These are phyloP conservation scores for Diospyros kaki DNA, from an alignment of 148 eudicot genomes.

Conservation along the genomic window DNA sequence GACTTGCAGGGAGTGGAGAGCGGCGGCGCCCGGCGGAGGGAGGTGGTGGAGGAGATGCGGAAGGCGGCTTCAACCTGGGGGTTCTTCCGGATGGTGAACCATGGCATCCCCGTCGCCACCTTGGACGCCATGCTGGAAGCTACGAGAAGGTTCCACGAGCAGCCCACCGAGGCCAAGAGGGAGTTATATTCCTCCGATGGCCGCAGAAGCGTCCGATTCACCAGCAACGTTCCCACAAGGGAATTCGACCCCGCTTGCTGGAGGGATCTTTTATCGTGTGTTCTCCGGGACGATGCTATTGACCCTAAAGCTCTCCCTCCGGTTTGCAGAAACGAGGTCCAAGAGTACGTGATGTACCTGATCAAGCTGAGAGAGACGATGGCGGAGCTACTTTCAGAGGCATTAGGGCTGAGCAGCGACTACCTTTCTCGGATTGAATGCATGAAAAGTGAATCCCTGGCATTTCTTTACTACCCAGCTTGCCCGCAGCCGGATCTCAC, in stretches of 20 bases:
- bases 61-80: conserved; percentile 29
- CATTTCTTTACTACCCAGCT: conserved; percentile 44
- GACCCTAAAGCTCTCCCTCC: conserved; percentile 30
- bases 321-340: conserved; percentile 21
- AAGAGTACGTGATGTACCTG: conserved; percentile 26
- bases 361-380: conserved; percentile 37
- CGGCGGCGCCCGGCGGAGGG: conserved; percentile 13
- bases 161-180: conserved; percentile 35
- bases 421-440: conserved; percentile 37
- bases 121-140: conserved; percentile 19
- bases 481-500: conserved; percentile 55
- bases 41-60: conserved; percentile 18
- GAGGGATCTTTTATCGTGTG: conserved; percentile 46
- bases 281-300: conserved; percentile 13
- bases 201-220: conserved; percentile 22
- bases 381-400: conserved; percentile 32
- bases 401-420: conserved; percentile 38
- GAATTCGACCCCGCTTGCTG: conserved; percentile 27
- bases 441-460: conserved; percentile 38
- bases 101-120: conserved; percentile 16
- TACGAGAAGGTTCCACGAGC: conserved; percentile 36
- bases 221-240: conserved; percentile 17
- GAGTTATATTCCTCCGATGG: conserved; percentile 33
- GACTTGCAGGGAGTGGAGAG: conserved; percentile 29
- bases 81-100: conserved; percentile 27